phyloP scores from a whole-genome alignment of 345 rosid genomes.

The Camelina neglecta region DNA sequence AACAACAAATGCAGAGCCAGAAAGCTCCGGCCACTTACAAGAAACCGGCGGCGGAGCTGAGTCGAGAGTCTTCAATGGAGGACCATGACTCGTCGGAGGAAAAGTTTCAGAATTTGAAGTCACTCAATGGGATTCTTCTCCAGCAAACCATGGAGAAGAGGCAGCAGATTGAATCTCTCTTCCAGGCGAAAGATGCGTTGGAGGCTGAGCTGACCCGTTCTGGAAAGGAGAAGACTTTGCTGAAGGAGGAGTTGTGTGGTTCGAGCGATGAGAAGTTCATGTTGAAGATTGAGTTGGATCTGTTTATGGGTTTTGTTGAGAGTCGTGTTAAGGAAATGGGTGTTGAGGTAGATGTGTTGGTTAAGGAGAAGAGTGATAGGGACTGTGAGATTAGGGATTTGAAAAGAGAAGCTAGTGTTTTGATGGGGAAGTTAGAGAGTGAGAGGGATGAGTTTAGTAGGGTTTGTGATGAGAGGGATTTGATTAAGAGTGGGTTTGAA shows the following conservation, averaged over 20 bases:
- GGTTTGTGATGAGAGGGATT: conserved; percentile 61
- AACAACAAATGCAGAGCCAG: conserved; percentile 18
- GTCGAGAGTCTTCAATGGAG: conserved; percentile 44
- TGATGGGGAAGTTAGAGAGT: conserved; percentile 46
- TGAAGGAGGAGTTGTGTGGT: conserved; percentile 46
- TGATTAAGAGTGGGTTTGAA: conserved; percentile 46
- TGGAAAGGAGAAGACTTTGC: conserved; percentile 40
- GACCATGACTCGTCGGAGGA: conserved; percentile 50
- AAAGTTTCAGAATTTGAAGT: conserved; percentile 62
- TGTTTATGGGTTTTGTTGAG: conserved; percentile 54
- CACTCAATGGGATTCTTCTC: conserved; percentile 66
- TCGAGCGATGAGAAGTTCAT: conserved; percentile 50
- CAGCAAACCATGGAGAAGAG: conserved; percentile 62
- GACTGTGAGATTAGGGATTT: conserved; percentile 53
- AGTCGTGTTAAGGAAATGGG: conserved; percentile 53
- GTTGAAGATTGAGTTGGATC: conserved; percentile 55
- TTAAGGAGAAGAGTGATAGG: conserved; percentile 47
- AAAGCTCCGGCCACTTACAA: not conserved
- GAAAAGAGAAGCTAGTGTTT: conserved; percentile 49
- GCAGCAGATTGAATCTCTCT: conserved; percentile 62
- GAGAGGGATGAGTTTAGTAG: conserved; percentile 45
- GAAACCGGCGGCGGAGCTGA: conserved; percentile 35
- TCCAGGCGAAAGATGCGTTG: conserved; percentile 51
- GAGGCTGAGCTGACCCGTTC: conserved; percentile 54
- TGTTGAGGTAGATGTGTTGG: conserved; percentile 39